Evolutionary conservation across 2,329 filamentous ascomycete species (phyloP).

Genomic region (Xylaria sp.): DNA sequence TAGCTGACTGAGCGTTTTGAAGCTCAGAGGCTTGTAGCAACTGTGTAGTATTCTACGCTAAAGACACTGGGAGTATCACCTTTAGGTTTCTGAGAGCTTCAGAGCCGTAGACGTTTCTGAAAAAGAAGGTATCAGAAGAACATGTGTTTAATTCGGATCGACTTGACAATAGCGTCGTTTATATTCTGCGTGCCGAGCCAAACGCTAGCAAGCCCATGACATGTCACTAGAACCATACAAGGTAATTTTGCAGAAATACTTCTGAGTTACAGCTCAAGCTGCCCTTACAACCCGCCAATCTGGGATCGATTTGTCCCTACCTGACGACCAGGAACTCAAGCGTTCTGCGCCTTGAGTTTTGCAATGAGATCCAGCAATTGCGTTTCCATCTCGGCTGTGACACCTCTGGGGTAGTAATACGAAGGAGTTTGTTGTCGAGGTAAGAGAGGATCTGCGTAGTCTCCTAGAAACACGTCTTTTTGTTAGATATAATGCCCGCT

Average conservation of each 20-base stretch:
- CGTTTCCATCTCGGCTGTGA: conserved; percentile 57
- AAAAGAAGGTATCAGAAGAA: not conserved
- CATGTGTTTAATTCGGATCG: not conserved
- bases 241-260: not conserved
- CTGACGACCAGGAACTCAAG: not conserved
- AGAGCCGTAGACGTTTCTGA: not conserved
- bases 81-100: not conserved
- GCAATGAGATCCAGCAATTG: conserved; percentile 53
- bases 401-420: conserved; percentile 52
- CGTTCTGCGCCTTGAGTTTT: conserved; percentile 40
- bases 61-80: not conserved
- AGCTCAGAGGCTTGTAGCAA: not conserved
- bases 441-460: conserved; percentile 61
- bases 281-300: not conserved
- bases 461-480: conserved; percentile 45
- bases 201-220: not conserved
- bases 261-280: not conserved
- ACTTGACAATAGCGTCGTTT: not conserved
- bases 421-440: conserved; percentile 51
- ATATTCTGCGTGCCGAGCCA: not conserved
- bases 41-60: not conserved
- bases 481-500: conserved; percentile 21
- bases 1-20: not conserved
- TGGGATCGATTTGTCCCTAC: not conserved
- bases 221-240: not conserved